Base-by-base conservation (phyloP, 192 early-diverging fungal species). In the Coemansia sp. region DNA sequence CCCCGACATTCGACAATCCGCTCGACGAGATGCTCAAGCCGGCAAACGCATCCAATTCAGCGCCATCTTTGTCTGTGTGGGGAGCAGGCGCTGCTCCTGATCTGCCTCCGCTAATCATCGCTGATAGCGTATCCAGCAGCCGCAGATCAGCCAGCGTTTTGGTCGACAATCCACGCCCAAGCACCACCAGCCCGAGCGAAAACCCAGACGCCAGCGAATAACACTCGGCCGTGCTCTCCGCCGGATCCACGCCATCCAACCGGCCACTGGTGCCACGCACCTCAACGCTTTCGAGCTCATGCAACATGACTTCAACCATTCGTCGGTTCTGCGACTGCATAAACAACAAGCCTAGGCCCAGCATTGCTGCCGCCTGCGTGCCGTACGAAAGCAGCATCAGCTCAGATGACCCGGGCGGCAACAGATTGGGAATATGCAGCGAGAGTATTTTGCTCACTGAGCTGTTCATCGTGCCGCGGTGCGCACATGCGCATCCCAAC, bases 121-220 rank as follows among this genome's bases (percentile, higher is more conserved):
- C 82, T n/a, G 74, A 74, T 16, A 93, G 74, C 32, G 77, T 70
- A 39, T 89, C 85, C 3, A 85, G 66, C 19, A 91, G 69, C 14
- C 81, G 70, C 61, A 88, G 54, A 62, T 91, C 90, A 2, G 76
- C 61, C 12, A 89, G 66, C 16, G 76, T 76, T 37, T 56, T 66
- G 0, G 83, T 64, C 19, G 72, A 75, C 63, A 79, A 64, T 16
- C 88, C 91, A 45, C 81, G 69, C 6, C 90, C 92, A 3, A 94
- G 78, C 9, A 79, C 86, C n/a, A 92, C 87, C 22, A 94, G 84
- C 3, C 94, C 95, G 37, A 97, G 70, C 0, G 91, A 85, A 66
- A 96, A 88, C 1, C 95, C 95, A 47, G 90, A 79, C 0, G 91
- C 82, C n/a, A 93, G 75, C 3, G 90, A 87, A 65, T 88, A 88